Conservation (phyloP, 2,329 filamentous ascomycete genomes). For the Hymenoscyphus fructigenus region DNA sequence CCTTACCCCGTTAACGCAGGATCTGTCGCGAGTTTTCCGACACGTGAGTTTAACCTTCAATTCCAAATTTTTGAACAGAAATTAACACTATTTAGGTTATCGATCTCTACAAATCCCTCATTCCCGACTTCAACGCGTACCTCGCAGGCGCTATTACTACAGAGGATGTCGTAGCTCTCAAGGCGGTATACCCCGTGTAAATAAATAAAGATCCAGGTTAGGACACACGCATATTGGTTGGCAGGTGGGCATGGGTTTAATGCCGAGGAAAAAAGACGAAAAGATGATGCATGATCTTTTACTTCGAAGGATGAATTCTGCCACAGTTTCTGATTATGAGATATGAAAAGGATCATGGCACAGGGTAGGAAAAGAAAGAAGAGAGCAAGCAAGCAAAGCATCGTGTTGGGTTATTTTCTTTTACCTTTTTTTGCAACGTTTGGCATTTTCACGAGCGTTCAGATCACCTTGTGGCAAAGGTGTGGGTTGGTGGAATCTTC, state of each 20-base stretch:
- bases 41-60: conserved; percentile 28
- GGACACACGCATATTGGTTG: conserved; percentile 14
- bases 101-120: conserved; percentile 52
- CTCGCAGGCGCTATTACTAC: conserved; percentile 36
- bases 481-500: not conserved
- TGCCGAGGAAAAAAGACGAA: conserved; percentile 9
- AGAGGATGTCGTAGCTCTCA: conserved; percentile 29
- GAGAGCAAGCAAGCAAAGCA: not conserved
- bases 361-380: not conserved
- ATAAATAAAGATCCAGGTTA: conserved; percentile 28
- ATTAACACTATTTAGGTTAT: conserved; percentile 43
- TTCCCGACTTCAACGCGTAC: conserved; percentile 53
- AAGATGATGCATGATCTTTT: conserved; percentile 14
- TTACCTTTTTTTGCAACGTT: not conserved
- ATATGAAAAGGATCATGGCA: not conserved
- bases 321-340: not conserved
- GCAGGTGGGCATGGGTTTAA: not conserved
- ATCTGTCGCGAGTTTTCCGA: conserved; percentile 35
- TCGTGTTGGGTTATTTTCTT: not conserved
- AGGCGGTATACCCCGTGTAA: conserved; percentile 37
- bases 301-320: conserved; percentile 8
- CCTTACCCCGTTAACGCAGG: conserved; percentile 30
- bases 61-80: not conserved
- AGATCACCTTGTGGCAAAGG: not conserved
- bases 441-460: not conserved